Evolutionary conservation across 768 basidiomycete genomes (phyloP).

Genomic region (Mycena sanguinolenta): DNA sequence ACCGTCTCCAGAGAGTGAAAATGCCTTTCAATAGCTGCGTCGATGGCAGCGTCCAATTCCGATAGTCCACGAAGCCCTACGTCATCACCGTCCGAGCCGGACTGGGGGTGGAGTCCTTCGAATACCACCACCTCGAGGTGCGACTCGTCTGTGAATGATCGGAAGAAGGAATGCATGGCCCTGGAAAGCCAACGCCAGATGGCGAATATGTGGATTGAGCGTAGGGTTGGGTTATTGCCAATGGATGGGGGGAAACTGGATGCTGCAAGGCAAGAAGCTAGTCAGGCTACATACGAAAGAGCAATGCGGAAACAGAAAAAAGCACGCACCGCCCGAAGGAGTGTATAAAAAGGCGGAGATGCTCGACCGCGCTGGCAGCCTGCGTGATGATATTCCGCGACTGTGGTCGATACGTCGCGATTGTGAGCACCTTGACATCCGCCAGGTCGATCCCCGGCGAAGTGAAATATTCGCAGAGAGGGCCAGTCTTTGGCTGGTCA

Average conservation of each 20-base stretch:
- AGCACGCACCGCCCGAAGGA: too few species aligned
- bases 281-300: too few species aligned
- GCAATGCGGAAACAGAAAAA: too few species aligned
- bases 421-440: not conserved
- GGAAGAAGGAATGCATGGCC: not conserved
- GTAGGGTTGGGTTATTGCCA: too few species aligned
- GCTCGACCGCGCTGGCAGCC: too few species aligned
- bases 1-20: not conserved
- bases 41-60: not conserved
- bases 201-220: not conserved
- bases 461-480: not conserved
- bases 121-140: conserved; percentile 2
- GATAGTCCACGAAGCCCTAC: not conserved
- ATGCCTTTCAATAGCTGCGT: not conserved
- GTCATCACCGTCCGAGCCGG: not conserved
- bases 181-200: not conserved
- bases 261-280: too few species aligned
- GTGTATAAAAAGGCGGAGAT: too few species aligned
- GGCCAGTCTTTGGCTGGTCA: not conserved
- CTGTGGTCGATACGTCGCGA: not conserved
- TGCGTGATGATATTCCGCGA: not conserved
- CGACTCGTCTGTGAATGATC: not conserved
- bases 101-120: too few species aligned
- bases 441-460: not conserved
- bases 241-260: too few species aligned